Conservation (phyloP, 371 early-diverging fungal species). For the Synchytrium microbalum region DNA sequence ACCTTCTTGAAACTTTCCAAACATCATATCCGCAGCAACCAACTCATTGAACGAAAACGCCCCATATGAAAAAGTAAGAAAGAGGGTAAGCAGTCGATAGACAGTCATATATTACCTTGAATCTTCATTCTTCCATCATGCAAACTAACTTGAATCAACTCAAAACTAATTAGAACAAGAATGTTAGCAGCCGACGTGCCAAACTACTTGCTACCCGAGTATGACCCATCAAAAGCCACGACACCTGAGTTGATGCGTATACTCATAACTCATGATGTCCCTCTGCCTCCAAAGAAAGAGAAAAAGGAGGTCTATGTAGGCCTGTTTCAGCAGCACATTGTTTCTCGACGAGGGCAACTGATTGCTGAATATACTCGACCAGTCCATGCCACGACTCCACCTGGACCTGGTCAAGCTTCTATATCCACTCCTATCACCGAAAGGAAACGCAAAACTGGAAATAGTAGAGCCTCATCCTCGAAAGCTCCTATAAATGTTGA, state of each 20-base stretch:
- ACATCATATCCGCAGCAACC: too few species aligned
- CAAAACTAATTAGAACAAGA: too few species aligned
- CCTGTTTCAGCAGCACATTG: background rate
- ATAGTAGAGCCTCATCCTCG: background rate
- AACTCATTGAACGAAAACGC: too few species aligned
- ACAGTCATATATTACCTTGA: too few species aligned
- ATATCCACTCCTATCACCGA: background rate
- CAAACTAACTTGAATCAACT: too few species aligned
- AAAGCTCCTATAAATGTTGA: background rate
- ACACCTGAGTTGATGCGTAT: constrained; percentile 23
- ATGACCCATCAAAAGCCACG: constrained; percentile 16
- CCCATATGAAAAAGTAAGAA: too few species aligned
- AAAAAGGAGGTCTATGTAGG: constrained; percentile 22
- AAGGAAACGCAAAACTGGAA: background rate
- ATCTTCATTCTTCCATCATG: too few species aligned
- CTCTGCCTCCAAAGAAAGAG: constrained; percentile 20
- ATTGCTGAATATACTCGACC: background rate
- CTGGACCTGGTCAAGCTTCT: background rate
- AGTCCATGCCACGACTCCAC: too few species aligned
- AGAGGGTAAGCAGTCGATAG: too few species aligned
- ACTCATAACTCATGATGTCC: constrained; percentile 23
- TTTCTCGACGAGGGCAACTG: background rate
- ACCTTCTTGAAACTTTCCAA: too few species aligned
- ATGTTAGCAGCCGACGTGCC: constrained; percentile 12
- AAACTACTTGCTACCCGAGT: constrained; percentile 2